phyloP scores from a whole-genome alignment of 176 grass and related monocot genomes.

The Ampelocalamus luodianensis region DNA sequence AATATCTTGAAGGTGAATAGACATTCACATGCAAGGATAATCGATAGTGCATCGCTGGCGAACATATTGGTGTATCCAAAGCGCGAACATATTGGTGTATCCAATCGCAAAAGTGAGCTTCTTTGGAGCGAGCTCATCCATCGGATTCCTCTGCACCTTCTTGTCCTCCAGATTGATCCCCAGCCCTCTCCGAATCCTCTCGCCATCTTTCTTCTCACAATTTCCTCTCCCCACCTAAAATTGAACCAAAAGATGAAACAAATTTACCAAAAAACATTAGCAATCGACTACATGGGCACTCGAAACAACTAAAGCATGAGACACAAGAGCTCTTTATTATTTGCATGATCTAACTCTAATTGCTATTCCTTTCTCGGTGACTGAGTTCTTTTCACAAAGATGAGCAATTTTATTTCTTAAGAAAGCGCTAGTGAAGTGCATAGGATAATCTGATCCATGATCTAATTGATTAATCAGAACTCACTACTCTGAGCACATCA shows the following conservation, averaged over 20 bases:
- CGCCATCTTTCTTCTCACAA: constrained; percentile 68
- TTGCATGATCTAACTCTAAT: no score
- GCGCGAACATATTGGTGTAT: constrained; percentile 39
- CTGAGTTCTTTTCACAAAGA: no score
- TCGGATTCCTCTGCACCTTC: constrained; percentile 55
- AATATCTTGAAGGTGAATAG: constrained; percentile 13
- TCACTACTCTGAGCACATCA: no score
- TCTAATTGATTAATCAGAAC: no score
- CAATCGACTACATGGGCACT: no score
- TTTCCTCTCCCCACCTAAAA: constrained; percentile 53
- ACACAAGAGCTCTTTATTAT: no score
- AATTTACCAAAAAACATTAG: no score
- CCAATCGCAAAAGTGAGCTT: constrained; percentile 79
- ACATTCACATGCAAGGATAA: background rate
- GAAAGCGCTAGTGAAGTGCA: no score
- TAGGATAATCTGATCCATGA: no score
- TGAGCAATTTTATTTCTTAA: no score
- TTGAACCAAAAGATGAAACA: background rate
- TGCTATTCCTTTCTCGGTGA: no score
- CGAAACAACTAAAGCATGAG: no score
- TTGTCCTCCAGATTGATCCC: constrained; percentile 63
- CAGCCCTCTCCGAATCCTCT: constrained; percentile 45
- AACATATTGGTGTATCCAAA: constrained; percentile 52
- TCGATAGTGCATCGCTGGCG: background rate
- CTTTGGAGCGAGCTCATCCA: constrained; percentile 52